Base-by-base conservation (phyloP, 2,329 filamentous ascomycete species). In the Podosphaera aphanis region DNA sequence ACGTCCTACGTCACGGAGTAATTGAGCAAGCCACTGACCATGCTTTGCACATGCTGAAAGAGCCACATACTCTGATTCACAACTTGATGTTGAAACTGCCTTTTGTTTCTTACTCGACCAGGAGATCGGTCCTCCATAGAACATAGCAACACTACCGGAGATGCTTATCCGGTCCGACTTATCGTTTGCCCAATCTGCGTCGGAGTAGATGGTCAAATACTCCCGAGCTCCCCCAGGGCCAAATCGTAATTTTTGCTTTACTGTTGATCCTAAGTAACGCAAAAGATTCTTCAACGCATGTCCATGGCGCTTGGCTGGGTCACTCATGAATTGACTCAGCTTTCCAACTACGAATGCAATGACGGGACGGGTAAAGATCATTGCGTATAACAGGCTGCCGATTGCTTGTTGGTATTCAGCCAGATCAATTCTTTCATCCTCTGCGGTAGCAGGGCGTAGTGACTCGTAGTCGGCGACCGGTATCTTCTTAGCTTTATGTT, bases 101-200 rank as follows among this genome's bases (percentile, higher is more conserved):
- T 25, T 23, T 43, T 31, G 25, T 43, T 43, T 43, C 18, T 33
- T 43, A 43, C 41, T 43, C n/a, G 25, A 43, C n/a, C 41, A 43
- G 3, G 25, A 19, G n/a, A 43, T 43, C 4, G n/a, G 41, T 13
- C 41, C 23, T 16, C 41, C 41, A 20, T 43, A 41, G 15, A 41
- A 16, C 23, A 10, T 41, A 25, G n/a, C 13, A 21, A 41, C 21
- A 10, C 39, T 10, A 10, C 21, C 39, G 19, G 39, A 41, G 21
- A 41, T n/a, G 25, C 39, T 41, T n/a, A n/a, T n/a, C n/a, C n/a
- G n/a, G n/a, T n/a, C n/a, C n/a, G n/a, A n/a, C n/a, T n/a, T n/a
- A n/a, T 41, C 11, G 25, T 29, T 29, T 29, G 25, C 25, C 25
- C 11, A 29, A 29, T 29, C 11, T 29, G 25, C 11, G 25, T 29